phyloP scores from a whole-genome alignment of 495 filamentous ascomycete genomes.

The Cenococcum geophilum region DNA sequence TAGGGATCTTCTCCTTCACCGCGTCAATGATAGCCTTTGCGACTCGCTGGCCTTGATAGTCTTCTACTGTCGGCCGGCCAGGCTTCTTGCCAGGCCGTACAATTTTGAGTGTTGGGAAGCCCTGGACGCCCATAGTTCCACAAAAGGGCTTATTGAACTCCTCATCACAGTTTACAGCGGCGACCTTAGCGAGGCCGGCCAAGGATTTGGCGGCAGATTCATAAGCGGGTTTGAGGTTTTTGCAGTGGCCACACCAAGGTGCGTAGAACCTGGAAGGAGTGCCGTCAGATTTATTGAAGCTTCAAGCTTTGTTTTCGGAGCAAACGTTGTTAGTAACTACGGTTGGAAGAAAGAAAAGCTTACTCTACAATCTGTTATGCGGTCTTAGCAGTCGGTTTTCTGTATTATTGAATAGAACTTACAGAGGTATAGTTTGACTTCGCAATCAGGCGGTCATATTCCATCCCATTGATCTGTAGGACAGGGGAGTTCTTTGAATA shows the following conservation, averaged over 20 bases:
- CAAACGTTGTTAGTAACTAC: background rate
- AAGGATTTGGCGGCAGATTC: conserved; percentile 89
- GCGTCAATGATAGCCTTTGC: conserved; percentile 84
- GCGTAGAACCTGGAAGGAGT: conserved; percentile 71
- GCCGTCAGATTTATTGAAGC: background rate
- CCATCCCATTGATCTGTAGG: conserved; percentile 74
- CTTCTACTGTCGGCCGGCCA: conserved; percentile 79
- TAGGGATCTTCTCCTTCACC: conserved; percentile 80
- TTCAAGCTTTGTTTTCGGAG: background rate
- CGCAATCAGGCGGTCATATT: conserved; percentile 76
- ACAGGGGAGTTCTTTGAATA: conserved; percentile 88
- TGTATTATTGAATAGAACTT: conserved; percentile 38
- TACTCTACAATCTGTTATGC: conserved; percentile 59
- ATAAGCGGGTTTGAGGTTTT: conserved; percentile 91
- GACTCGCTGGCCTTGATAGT: conserved; percentile 78
- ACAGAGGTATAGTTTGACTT: conserved; percentile 89
- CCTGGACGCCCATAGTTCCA: conserved; percentile 80
- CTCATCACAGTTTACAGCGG: conserved; percentile 91
- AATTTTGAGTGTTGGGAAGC: conserved; percentile 96
- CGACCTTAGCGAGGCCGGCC: conserved; percentile 85
- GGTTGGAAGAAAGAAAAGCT: conserved; percentile 32
- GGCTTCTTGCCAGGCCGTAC: conserved; percentile 76
- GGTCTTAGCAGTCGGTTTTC: conserved; percentile 21
- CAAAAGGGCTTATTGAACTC: conserved; percentile 90
- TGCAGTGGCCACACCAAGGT: conserved; percentile 94